These are phyloP conservation scores for Avena sativa DNA, from an alignment of 176 grass and related monocot genomes.

Conservation along the genomic window DNA sequence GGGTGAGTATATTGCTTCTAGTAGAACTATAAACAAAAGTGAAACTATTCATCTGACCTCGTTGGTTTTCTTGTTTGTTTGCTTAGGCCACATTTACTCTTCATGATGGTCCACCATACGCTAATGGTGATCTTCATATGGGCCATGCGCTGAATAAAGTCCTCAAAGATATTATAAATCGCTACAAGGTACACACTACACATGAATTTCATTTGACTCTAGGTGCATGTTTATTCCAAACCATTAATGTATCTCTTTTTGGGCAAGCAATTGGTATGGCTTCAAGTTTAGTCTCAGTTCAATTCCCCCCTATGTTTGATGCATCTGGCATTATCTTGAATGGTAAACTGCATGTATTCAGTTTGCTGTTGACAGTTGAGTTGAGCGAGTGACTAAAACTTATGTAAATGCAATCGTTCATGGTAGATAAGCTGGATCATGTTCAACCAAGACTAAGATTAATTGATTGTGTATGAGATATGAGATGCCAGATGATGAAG, in stretches of 20 bases:
- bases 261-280: neutral
- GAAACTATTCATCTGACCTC: conserved; percentile 27
- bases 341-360: conserved; percentile 7
- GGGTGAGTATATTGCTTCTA: conserved; percentile 57
- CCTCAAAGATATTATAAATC: conserved; percentile 98
- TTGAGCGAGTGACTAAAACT: neutral
- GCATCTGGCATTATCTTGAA: neutral
- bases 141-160: conserved; percentile 96
- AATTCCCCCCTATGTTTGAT: neutral
- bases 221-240: conserved; percentile 24
- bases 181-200: conserved; percentile 77
- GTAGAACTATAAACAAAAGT: conserved; percentile 17
- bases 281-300: conserved; percentile 6
- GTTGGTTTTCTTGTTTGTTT: conserved; percentile 46
- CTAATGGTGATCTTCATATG: conserved; percentile 97
- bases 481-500: neutral
- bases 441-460: conserved; percentile 1
- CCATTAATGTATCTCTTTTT: neutral
- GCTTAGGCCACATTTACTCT: conserved; percentile 79
- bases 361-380: conserved; percentile 15
- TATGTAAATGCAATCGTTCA: neutral
- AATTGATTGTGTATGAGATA: conserved; percentile 7
- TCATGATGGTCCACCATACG: conserved; percentile 96
- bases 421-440: neutral
- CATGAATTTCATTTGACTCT: conserved; percentile 30